Conservation (phyloP, 2,329 filamentous ascomycete genomes). For the Ilyonectria robusta region DNA sequence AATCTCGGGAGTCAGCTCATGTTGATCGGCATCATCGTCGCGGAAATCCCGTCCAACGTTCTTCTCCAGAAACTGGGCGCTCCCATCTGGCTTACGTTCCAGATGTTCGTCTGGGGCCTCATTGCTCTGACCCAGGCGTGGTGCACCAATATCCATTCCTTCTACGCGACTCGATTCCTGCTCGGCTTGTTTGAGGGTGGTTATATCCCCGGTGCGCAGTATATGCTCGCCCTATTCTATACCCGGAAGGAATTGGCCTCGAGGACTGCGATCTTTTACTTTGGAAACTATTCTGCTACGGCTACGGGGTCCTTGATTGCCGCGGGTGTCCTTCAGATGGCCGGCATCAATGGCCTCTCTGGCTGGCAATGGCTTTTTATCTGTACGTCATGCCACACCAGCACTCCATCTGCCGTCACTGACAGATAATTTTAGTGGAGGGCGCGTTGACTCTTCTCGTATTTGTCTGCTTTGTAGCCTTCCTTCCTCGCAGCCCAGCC, state of each 20-base stretch:
- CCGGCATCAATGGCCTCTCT: conserved; percentile 28
- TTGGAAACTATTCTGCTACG: conserved; percentile 42
- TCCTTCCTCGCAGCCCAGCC: conserved; percentile 36
- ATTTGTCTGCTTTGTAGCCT: conserved; percentile 31
- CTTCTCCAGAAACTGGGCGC: conserved; percentile 38
- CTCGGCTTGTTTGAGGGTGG: conserved; percentile 38
- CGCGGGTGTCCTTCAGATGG: conserved; percentile 38
- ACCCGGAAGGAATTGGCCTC: conserved; percentile 29
- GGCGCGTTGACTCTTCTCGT: conserved; percentile 37
- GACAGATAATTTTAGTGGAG: conserved; percentile 28
- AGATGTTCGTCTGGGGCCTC: conserved; percentile 37
- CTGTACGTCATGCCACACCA: conserved; percentile 2
- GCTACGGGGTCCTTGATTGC: conserved; percentile 36
- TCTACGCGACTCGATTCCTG: conserved; percentile 35
- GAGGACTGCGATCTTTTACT: conserved; percentile 37
- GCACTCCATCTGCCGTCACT: background rate
- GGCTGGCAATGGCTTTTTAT: conserved; percentile 44
- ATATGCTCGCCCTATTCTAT: conserved; percentile 38
- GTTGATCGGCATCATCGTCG: conserved; percentile 62
- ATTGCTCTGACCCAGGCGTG: conserved; percentile 36
- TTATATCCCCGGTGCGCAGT: conserved; percentile 35
- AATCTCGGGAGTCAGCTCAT: conserved; percentile 65
- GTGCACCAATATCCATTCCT: conserved; percentile 31
- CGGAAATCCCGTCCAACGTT: conserved; percentile 49
- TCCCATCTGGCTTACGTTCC: conserved; percentile 37